phyloP scores from a whole-genome alignment of 164 flowering plant species.

The Umbellularia californica region DNA sequence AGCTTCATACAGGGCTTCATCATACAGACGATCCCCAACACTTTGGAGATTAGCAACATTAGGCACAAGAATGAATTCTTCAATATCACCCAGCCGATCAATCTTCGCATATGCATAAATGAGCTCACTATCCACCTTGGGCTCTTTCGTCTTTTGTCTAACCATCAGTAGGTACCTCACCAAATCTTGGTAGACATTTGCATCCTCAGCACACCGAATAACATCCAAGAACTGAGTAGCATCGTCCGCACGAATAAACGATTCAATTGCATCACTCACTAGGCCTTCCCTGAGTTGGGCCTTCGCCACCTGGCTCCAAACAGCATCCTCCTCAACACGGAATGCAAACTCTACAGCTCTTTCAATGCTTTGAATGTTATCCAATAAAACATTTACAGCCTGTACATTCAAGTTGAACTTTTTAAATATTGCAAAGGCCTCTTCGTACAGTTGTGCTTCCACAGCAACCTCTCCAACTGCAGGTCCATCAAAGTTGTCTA shows the following conservation, averaged over 20 bases:
- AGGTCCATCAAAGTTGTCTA: conserved; percentile 99
- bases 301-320: conserved; percentile 99
- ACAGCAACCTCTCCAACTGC: conserved; percentile 99
- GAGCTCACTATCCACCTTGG: conserved; percentile 98
- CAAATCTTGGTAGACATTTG: conserved; percentile 83
- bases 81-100: conserved; percentile 92
- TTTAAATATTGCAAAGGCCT: conserved; percentile 95
- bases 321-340: conserved; percentile 99
- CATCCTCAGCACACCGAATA: conserved; percentile 83
- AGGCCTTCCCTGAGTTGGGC: conserved; percentile 94
- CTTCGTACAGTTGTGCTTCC: conserved; percentile 92
- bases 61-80: conserved; percentile 97
- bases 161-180: conserved; percentile 97
- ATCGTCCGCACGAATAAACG: conserved; percentile 98
- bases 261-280: conserved; percentile 98
- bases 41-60: conserved; percentile 97
- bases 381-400: conserved; percentile 94
- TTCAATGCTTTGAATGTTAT: conserved; percentile 80
- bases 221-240: conserved; percentile 91
- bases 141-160: conserved; percentile 89
- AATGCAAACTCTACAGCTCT: conserved; percentile 99
- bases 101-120: conserved; percentile 99
- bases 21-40: conserved; percentile 95
- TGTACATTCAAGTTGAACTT: conserved; percentile 97
- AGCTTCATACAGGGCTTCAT: conserved; percentile 91